phyloP scores from a whole-genome alignment of 305 asterid species.

The Fraxinus angustifolia region DNA sequence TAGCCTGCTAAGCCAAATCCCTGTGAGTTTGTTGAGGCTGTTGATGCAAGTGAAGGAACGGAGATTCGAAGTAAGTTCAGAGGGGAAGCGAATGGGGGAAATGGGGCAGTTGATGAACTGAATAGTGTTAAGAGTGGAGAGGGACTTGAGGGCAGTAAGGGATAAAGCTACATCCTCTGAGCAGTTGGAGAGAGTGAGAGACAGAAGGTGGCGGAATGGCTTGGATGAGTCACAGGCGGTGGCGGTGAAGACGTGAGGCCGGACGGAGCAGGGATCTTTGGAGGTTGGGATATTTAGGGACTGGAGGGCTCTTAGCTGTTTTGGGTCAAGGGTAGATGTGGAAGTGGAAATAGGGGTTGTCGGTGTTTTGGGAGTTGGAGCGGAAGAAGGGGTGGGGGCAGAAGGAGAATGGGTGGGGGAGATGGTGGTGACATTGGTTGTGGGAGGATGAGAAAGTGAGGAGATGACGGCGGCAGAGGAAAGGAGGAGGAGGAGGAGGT shows the following conservation, averaged over 20 bases:
- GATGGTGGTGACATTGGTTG: constrained; percentile 19
- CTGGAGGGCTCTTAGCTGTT: constrained; percentile 74
- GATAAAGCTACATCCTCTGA: constrained; percentile 68
- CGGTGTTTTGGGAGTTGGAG: constrained; percentile 26
- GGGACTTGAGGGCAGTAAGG: constrained; percentile 65
- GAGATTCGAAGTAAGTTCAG: constrained; percentile 56
- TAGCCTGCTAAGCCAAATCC: constrained; percentile 63
- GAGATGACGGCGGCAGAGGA: neutral
- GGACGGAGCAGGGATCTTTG: constrained; percentile 66
- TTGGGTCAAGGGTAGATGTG: constrained; percentile 70
- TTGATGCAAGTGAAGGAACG: constrained; percentile 62
- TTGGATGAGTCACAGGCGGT: constrained; percentile 61
- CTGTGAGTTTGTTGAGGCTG: constrained; percentile 66
- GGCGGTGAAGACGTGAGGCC: constrained; percentile 34
- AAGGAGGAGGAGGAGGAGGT: neutral
- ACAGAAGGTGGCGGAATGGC: constrained; percentile 78
- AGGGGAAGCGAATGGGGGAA: constrained; percentile 55
- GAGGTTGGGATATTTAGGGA: constrained; percentile 66
- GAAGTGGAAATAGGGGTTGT: constrained; percentile 36
- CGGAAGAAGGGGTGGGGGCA: constrained; percentile 24
- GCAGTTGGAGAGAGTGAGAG: constrained; percentile 77
- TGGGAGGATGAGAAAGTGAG: constrained; percentile 10
- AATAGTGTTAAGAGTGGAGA: constrained; percentile 60
- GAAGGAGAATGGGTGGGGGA: constrained; percentile 25
- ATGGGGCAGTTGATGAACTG: constrained; percentile 69